Evolutionary conservation across 208 protist species (phyloP).

Genomic region (Trichomonas vaginalis): DNA sequence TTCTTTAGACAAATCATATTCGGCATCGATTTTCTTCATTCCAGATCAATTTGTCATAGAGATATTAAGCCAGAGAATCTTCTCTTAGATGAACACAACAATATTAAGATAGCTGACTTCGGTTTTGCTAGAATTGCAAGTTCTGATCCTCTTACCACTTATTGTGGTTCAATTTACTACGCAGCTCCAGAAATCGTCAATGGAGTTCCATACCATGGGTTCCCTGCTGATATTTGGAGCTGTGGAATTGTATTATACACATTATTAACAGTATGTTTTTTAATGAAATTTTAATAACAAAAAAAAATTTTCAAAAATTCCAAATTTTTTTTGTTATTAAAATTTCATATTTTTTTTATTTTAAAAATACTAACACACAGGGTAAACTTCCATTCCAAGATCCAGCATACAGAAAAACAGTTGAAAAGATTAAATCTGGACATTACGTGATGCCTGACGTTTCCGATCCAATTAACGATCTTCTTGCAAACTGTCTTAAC

Average conservation of each 20-base stretch:
- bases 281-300: no score
- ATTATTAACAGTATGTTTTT: slow-evolving; percentile 13
- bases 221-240: slow-evolving; percentile 18
- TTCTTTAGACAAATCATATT: neutral
- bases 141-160: neutral
- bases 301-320: no score
- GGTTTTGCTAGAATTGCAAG: slow-evolving; percentile 19
- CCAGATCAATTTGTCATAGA: neutral
- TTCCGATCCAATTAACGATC: slow-evolving; percentile 1
- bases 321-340: neutral
- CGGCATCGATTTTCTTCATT: neutral
- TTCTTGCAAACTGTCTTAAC: slow-evolving; percentile 12
- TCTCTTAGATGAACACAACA: neutral
- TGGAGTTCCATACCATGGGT: neutral
- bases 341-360: neutral
- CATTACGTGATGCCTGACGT: neutral
- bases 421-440: neutral
- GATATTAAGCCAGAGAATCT: slow-evolving; percentile 13
- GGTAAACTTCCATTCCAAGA: neutral
- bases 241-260: slow-evolving; percentile 22
- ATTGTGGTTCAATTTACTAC: slow-evolving; percentile 22
- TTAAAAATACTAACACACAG: neutral
- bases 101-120: slow-evolving; percentile 25
- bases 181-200: slow-evolving; percentile 23
- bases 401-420: neutral